Evolutionary conservation across 2,329 filamentous ascomycete species (phyloP), one percentile per base, ranked within the genome.

Genomic region (Fonsecaea erecta): DNA sequence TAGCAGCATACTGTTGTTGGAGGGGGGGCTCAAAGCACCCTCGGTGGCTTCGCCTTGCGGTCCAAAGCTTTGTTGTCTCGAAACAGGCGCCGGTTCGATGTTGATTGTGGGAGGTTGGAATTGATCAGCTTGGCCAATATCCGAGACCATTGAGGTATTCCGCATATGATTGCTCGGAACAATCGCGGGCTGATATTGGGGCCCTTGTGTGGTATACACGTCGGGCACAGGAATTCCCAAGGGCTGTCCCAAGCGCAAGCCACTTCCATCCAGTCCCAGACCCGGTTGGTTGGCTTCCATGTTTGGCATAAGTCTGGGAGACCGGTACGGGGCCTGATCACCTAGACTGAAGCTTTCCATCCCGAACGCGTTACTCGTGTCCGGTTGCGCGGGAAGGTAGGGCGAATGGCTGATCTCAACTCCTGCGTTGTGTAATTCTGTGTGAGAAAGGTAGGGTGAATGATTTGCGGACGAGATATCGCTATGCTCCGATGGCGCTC

Each of bases 61-160:
- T 68, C 89, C 90, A 74, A 91, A 90, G 71, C 83, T 87, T 60
- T 83, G 85, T 72, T 86, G 86, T 64, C 85, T 81, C 59, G 90
- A 86, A 9, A 72, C 70, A 8, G 88, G 88, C 26, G 93, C 93
- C 76, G 92, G 93, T 75, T 97, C 91, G 72, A 97, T 95, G 74
- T 95, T 96, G 78, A 97, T 97, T 58, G 93, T 91, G 0, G 93
- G 93, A n/a, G 93, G 91, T 2, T 90, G 90, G 89, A 96, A 95
- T 71, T 90, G 85, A 56, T 88, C 86, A 52, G 85, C 87, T 74
- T 85, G 88, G 5, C 87, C 86, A 75, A 91, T 85, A 63, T 93
- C 90, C 32, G 70, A 71, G 59, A 81, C 80, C 67, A 80, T 76
- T 26, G 78, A 78, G n/a, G 77, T 76, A 26, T 82, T 79, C 63